Percentiles rank a stretch among this genome's conserved stretches.
These are phyloP conservation scores for Colletotrichum navitas DNA, from an alignment of 2,329 filamentous ascomycete species.

Conservation along the genomic window DNA sequence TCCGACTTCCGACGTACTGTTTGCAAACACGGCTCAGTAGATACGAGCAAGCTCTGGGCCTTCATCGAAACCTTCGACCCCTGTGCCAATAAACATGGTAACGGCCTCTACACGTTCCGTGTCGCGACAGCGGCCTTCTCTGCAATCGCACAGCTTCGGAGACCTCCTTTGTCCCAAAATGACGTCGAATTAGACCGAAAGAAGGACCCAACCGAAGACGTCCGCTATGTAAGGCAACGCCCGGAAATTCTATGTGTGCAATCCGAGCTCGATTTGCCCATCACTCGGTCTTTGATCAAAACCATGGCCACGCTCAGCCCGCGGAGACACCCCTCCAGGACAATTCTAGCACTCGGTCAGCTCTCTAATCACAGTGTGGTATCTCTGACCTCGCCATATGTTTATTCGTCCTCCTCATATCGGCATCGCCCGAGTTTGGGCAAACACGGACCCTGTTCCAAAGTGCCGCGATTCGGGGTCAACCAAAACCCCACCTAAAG, in stretches of 20 bases:
- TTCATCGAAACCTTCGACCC: conserved; percentile 10
- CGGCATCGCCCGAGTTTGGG: conserved; percentile 34
- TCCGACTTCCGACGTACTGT: conserved; percentile 5
- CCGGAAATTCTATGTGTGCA: neutral
- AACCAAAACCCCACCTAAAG: conserved; percentile 15
- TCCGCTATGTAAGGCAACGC: neutral
- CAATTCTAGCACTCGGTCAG: neutral
- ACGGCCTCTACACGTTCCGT: neutral
- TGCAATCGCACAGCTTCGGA: neutral
- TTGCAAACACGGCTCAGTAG: conserved; percentile 15
- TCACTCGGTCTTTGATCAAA: neutral
- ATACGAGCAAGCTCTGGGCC: neutral
- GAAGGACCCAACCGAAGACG: neutral
- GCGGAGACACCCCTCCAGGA: neutral
- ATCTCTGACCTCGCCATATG: neutral
- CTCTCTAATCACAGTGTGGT: conserved; percentile 13
- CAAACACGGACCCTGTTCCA: conserved; percentile 28
- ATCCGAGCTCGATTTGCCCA: neutral
- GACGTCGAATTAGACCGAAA: neutral
- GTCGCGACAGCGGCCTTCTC: neutral
- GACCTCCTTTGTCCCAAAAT: neutral
- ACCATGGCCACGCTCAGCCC: neutral
- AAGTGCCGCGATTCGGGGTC: conserved; percentile 9
- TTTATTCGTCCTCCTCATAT: neutral
- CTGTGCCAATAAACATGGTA: neutral